Percentiles rank a stretch among this genome's conserved stretches.
phyloP scores from a whole-genome alignment of 1,284 basidiomycete genomes.

The Ganoderma resinaceum region DNA sequence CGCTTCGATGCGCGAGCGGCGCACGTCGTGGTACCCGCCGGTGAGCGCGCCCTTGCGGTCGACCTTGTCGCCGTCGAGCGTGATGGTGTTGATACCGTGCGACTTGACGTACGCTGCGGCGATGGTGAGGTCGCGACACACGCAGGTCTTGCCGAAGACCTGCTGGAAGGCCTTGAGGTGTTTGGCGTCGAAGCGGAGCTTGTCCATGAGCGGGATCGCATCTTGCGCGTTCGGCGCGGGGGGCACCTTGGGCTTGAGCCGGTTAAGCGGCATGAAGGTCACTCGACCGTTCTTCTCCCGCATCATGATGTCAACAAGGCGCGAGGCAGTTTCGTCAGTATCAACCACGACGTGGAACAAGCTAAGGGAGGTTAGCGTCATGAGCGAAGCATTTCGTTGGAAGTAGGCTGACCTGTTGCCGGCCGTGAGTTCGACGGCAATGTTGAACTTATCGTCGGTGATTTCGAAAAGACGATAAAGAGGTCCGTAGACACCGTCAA shows the following conservation, averaged over 20 bases:
- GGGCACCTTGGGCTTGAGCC: conserved; percentile 83
- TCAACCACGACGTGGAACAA: conserved; percentile 99
- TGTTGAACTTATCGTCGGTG: conserved; percentile 89
- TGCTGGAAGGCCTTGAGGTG: conserved; percentile 92
- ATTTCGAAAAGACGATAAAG: conserved; percentile 95
- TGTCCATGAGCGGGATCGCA: conserved; percentile 87
- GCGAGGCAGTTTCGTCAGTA: conserved; percentile 89
- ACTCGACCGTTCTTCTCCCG: conserved; percentile 93
- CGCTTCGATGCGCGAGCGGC: conserved; percentile 89
- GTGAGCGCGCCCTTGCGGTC: conserved; percentile 96
- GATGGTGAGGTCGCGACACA: conserved; percentile 91
- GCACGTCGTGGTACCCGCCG: conserved; percentile 95
- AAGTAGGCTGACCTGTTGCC: conserved; percentile 76
- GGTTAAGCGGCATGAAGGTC: conserved; percentile 98
- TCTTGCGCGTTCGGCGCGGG: conserved; percentile 82
- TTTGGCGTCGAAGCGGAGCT: conserved; percentile 79
- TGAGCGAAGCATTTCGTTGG: background rate
- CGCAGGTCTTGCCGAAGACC: conserved; percentile 98
- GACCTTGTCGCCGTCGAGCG: conserved; percentile 96
- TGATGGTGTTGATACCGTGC: conserved; percentile 96
- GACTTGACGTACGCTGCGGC: conserved; percentile 95
- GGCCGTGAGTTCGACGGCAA: conserved; percentile 93
- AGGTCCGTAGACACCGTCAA: conserved; percentile 91
- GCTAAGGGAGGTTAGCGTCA: conserved; percentile 48
- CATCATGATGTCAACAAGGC: conserved; percentile 91